Base-by-base conservation (phyloP, 148 eudicot species). In the Euryodendron excelsum region DNA sequence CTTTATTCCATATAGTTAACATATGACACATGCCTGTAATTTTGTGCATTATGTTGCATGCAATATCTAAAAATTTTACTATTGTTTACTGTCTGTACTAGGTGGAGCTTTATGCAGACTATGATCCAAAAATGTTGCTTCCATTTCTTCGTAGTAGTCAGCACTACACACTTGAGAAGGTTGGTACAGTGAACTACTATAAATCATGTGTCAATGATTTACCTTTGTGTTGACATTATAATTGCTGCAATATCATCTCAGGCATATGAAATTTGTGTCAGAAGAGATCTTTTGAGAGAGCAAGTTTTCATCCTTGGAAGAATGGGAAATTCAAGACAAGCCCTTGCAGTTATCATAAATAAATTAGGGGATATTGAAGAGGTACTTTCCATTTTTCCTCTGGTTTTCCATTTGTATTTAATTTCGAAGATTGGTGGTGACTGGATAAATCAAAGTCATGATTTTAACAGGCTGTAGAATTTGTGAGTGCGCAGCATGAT, bases 41-140 rank as follows among this genome's bases (percentile, higher is more conserved):
- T 73, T 39, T 33, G n/a, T 73, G 77, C 65, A 58, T 74, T 58
- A 25, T 74, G 73, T 45, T 69, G 21, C 20, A 72, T 33, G 31
- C 45, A 31, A 72, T 72, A 47, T 70, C 50, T 80, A 67, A 80
- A 17, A 14, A 14, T 56, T 61, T 12, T 74, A 17, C 45, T 47
- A 18, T 52, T 69, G 13, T 74, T 66, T 50, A 30, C 73, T 25
- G 17, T 63, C 50, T 60, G 55, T 69, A 82, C 86, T 80, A 95
- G 98, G 98, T 95, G 78, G 98, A 95, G 90, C 89, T 95, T 63
- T 95, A 95, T 86, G 97, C 97, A 76, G 97, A 95, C 48, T 93
- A 87, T 83, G 98, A 95, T 86, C 82, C 77, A 64, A 88, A 90
- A 79, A 95, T 91, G 97, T 82, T 95, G 80, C 92, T 93, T 83